These are phyloP conservation scores for Papiliotrema laurentii DNA, from an alignment of 1,284 basidiomycete genomes.

Conservation along the genomic window DNA sequence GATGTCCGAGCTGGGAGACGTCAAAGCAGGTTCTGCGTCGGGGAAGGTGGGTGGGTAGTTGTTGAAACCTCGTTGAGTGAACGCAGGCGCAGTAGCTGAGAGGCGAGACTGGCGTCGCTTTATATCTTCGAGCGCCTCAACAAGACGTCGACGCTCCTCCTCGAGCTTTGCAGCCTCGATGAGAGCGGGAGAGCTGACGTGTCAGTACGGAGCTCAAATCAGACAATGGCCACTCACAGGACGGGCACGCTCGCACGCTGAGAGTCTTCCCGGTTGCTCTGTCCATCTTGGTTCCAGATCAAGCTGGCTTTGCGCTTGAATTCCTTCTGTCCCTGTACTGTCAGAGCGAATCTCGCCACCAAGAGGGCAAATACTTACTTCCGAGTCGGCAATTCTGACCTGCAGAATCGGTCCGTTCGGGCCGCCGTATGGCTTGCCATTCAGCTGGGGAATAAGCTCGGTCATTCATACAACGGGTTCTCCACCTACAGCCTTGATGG, in stretches of 20 bases:
- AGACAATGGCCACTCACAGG: not conserved
- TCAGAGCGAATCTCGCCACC: not conserved
- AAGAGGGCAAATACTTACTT: slow-evolving; percentile 16
- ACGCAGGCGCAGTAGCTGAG: not conserved
- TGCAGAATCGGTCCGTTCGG: slow-evolving; percentile 26
- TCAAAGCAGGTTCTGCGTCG: no score
- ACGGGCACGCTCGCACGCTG: slow-evolving; percentile 7
- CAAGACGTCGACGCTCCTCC: not conserved
- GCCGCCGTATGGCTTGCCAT: slow-evolving; percentile 16
- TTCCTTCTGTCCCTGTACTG: slow-evolving; percentile 22
- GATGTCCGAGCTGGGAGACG: no score
- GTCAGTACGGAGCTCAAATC: not conserved
- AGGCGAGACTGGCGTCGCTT: not conserved
- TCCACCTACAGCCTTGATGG: slow-evolving; percentile 24
- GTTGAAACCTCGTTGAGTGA: no score
- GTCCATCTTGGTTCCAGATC: not conserved
- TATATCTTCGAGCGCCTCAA: not conserved
- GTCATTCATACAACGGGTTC: not conserved
- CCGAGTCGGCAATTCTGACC: slow-evolving; percentile 39
- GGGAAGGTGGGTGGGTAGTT: no score
- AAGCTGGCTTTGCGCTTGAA: slow-evolving; percentile 18
- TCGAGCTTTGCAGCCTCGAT: not conserved
- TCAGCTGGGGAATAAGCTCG: slow-evolving; percentile 16
- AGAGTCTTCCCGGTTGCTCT: not conserved
- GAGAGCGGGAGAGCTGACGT: not conserved